These are phyloP conservation scores for Geranium rotundifolium DNA, from an alignment of 345 rosid species.

Conservation along the genomic window DNA sequence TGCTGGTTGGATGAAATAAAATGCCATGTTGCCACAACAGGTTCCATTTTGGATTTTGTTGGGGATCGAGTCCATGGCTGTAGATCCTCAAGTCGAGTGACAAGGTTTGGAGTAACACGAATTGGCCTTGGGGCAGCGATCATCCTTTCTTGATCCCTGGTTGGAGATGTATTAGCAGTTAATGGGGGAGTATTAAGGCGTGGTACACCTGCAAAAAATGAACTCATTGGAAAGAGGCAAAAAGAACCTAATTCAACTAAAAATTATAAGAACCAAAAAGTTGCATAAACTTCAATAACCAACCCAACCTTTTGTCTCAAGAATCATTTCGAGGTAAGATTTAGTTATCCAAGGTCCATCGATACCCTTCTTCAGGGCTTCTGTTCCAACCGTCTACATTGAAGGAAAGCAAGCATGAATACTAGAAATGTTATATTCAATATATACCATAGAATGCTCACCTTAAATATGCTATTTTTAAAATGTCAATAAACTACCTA, in stretches of 20 bases:
- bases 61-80: slow-evolving; percentile 99
- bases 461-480: too few species aligned
- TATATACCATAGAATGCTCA: too few species aligned
- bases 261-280: slow-evolving; percentile 8
- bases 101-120: slow-evolving; percentile 64
- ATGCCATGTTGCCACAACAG: slow-evolving; percentile 68
- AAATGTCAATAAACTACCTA: background rate
- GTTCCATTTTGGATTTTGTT: slow-evolving; percentile 93
- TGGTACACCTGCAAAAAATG: slow-evolving; percentile 71
- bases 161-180: slow-evolving; percentile 31
- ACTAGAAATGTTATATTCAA: slow-evolving; percentile 1
- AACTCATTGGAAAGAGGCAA: slow-evolving; percentile 10
- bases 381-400: slow-evolving; percentile 86
- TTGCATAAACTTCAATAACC: slow-evolving; percentile 5
- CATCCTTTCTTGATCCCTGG: slow-evolving; percentile 50
- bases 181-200: slow-evolving; percentile 92
- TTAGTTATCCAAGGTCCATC: slow-evolving; percentile 89
- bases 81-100: slow-evolving; percentile 75
- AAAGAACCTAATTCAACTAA: slow-evolving; percentile 8
- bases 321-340: slow-evolving; percentile 91
- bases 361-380: slow-evolving; percentile 68
- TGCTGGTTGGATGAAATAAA: slow-evolving; percentile 48
- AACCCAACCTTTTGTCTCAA: slow-evolving; percentile 76
- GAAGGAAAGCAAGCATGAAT: slow-evolving; percentile 13
- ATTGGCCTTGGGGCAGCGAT: slow-evolving; percentile 91